These are phyloP conservation scores for Fusarium scirpi DNA, from an alignment of 2,329 filamentous ascomycete species.

Conservation along the genomic window DNA sequence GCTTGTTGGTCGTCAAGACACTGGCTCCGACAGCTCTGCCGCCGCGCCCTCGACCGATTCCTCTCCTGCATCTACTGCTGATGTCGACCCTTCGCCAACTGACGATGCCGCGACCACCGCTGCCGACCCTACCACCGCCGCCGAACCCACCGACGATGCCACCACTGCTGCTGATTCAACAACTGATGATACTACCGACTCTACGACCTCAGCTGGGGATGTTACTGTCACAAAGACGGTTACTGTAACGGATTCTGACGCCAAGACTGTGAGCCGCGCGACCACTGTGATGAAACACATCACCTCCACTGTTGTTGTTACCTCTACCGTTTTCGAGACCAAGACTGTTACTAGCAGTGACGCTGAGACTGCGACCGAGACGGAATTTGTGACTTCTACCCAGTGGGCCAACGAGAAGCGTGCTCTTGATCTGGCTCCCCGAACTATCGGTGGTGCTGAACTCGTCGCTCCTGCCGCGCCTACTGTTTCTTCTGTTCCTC, in stretches of 20 bases:
- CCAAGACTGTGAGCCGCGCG: slow-evolving; percentile 46
- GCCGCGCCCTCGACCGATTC: slow-evolving; percentile 1
- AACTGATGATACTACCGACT: background rate
- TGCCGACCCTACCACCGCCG: slow-evolving; percentile 23
- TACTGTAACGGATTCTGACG: slow-evolving; percentile 49
- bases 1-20: slow-evolving; percentile 31
- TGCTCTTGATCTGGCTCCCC: slow-evolving; percentile 46
- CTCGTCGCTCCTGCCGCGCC: slow-evolving; percentile 33
- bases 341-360: slow-evolving; percentile 53
- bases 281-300: slow-evolving; percentile 49
- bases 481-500: slow-evolving; percentile 36
- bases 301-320: slow-evolving; percentile 52
- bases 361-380: slow-evolving; percentile 53
- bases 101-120: slow-evolving; percentile 15
- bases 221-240: slow-evolving; percentile 48
- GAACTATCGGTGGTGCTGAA: slow-evolving; percentile 40
- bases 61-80: slow-evolving; percentile 16
- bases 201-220: slow-evolving; percentile 36
- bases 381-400: slow-evolving; percentile 53
- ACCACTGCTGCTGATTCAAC: slow-evolving; percentile 10
- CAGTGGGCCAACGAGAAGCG: slow-evolving; percentile 52
- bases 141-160: slow-evolving; percentile 13
- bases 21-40: slow-evolving; percentile 9
- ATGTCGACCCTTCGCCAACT: slow-evolving; percentile 9
- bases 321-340: slow-evolving; percentile 53